These are phyloP conservation scores for Penicillium sp. DNA, from an alignment of 2,329 filamentous ascomycete species.

Conservation along the genomic window DNA sequence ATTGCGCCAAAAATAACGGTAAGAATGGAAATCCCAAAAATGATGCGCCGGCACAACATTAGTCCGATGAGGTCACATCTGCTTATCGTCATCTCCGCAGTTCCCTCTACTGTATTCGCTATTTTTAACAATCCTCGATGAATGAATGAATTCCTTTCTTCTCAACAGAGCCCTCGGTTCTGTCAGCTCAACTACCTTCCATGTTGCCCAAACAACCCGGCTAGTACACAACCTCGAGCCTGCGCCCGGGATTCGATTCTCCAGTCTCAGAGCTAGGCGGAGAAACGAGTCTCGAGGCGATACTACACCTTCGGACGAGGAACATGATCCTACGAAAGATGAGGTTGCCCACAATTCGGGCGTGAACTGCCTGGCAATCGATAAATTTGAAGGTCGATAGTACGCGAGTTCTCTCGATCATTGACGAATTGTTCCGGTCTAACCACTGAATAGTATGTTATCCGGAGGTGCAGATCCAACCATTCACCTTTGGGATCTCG, in stretches of 20 bases:
- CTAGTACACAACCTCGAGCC: conserved; percentile 70
- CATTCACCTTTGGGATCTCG: conserved; percentile 84
- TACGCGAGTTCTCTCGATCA: conserved; percentile 31
- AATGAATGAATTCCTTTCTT: conserved; percentile 75
- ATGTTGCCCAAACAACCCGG: conserved; percentile 63
- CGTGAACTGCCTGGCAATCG: conserved; percentile 75
- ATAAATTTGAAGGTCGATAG: conserved; percentile 78
- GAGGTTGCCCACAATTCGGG: conserved; percentile 69
- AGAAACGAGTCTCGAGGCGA: conserved; percentile 9
- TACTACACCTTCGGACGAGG: conserved; percentile 10
- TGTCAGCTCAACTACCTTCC: conserved; percentile 63
- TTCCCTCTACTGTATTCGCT: background rate
- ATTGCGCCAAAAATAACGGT: background rate
- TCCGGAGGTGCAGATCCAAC: conserved; percentile 85
- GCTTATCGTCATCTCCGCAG: background rate
- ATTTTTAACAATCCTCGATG: conserved; percentile 17
- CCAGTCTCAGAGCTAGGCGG: conserved; percentile 51
- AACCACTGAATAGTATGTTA: conserved; percentile 58
- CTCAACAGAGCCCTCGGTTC: conserved; percentile 74
- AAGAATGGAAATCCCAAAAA: background rate
- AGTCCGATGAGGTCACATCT: conserved; percentile 30
- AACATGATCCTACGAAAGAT: conserved; percentile 26
- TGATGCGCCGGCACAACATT: conserved; percentile 24
- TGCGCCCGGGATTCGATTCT: conserved; percentile 67
- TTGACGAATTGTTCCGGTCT: background rate